These are phyloP conservation scores for Aspergillus niger DNA, from an alignment of 2,329 filamentous ascomycete species.

Conservation along the genomic window DNA sequence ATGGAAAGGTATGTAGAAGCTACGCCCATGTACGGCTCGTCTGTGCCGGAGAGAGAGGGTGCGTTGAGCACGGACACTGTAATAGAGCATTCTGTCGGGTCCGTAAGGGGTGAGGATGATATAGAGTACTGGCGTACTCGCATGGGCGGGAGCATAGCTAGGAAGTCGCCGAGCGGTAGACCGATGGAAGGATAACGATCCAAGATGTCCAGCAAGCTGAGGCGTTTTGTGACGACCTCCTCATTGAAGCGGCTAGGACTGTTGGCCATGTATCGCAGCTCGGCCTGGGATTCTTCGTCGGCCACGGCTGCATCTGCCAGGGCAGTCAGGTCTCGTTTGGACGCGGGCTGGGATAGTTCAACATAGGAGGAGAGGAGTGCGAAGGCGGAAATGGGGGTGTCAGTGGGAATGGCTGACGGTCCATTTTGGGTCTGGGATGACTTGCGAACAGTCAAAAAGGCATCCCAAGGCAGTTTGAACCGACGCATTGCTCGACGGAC, in stretches of 20 bases:
- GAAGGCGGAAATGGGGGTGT: slow-evolving; percentile 60
- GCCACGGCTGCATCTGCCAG: slow-evolving; percentile 49
- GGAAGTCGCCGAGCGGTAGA: slow-evolving; percentile 66
- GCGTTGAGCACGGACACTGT: slow-evolving; percentile 68
- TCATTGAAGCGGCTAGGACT: slow-evolving; percentile 46
- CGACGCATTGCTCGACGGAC: slow-evolving; percentile 64
- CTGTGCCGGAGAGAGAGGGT: slow-evolving; percentile 46
- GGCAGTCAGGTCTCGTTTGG: slow-evolving; percentile 61
- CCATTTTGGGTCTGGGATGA: slow-evolving; percentile 48
- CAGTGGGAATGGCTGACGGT: slow-evolving; percentile 52
- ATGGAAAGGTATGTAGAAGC: slow-evolving; percentile 62
- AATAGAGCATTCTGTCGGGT: slow-evolving; percentile 60
- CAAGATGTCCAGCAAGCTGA: slow-evolving; percentile 64
- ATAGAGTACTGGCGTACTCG: slow-evolving; percentile 78
- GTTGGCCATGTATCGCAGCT: slow-evolving; percentile 33
- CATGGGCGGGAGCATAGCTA: slow-evolving; percentile 75
- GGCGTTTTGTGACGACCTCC: slow-evolving; percentile 57
- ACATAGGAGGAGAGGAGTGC: slow-evolving; percentile 70
- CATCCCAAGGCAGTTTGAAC: slow-evolving; percentile 71
- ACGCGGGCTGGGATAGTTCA: slow-evolving; percentile 72
- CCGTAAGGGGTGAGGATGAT: slow-evolving; percentile 69
- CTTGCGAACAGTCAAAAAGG: slow-evolving; percentile 63
- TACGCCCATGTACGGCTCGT: slow-evolving; percentile 57
- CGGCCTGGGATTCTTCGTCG: slow-evolving; percentile 51
- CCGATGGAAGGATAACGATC: slow-evolving; percentile 62